These are phyloP conservation scores for Cercospora berteroae DNA, from an alignment of 2,329 filamentous ascomycete species.

Conservation along the genomic window DNA sequence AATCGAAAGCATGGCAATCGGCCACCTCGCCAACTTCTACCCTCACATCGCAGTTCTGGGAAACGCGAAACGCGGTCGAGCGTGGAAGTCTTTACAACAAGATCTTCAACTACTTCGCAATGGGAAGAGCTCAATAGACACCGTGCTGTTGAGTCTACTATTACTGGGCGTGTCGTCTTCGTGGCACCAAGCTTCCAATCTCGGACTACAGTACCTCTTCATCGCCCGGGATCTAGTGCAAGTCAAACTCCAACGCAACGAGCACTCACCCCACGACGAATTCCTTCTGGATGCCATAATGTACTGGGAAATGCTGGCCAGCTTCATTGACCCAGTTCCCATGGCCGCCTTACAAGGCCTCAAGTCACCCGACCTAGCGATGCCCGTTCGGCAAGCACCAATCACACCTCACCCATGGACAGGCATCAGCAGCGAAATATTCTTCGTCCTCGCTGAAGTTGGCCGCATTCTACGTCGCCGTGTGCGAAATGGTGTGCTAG, in stretches of 20 bases:
- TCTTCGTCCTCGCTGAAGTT: slow-evolving; percentile 48
- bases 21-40: slow-evolving; percentile 58
- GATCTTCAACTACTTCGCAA: slow-evolving; percentile 48
- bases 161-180: slow-evolving; percentile 60
- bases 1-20: slow-evolving; percentile 64
- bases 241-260: slow-evolving; percentile 46
- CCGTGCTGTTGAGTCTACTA: slow-evolving; percentile 57
- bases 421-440: slow-evolving; percentile 46
- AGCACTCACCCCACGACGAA: slow-evolving; percentile 20
- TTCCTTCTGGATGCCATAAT: slow-evolving; percentile 58
- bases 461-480: slow-evolving; percentile 38
- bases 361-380: slow-evolving; percentile 23
- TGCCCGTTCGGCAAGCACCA: slow-evolving; percentile 31
- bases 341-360: slow-evolving; percentile 41
- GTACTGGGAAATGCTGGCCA: slow-evolving; percentile 60
- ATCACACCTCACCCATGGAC: slow-evolving; percentile 52
- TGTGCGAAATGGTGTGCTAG: slow-evolving; percentile 12
- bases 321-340: slow-evolving; percentile 46
- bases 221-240: slow-evolving; percentile 46
- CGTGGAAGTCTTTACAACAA: slow-evolving; percentile 51
- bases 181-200: slow-evolving; percentile 58
- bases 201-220: slow-evolving; percentile 55
- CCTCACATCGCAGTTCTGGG: slow-evolving; percentile 53
- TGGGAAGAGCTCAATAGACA: slow-evolving; percentile 45
- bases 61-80: slow-evolving; percentile 53